Base-by-base conservation (phyloP, 2,329 filamentous ascomycete genomes). In the Botrytis deweyae region DNA sequence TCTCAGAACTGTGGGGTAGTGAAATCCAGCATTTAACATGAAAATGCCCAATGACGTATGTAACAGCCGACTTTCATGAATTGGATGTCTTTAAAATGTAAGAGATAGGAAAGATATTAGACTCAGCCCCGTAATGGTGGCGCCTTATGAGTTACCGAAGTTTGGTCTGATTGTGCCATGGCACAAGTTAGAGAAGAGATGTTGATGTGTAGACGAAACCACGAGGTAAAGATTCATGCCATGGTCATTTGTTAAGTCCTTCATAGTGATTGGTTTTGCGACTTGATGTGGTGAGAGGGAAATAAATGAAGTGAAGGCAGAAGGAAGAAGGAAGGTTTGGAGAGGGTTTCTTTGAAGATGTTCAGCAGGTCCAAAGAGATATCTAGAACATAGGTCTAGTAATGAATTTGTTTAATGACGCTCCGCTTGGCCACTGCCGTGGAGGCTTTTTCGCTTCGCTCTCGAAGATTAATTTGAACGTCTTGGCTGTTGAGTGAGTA, bases 1-100 rank as follows among this genome's bases (percentile, higher is more conserved):
- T 58, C 6, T 68, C 38, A 68, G 25, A 55, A 40, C 25, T 42
- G 66, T 58, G n/a, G n/a, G 36, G 18, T 8, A 69, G 49, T 6
- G 25, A 62, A 70, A 46, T 63, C 68, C 44, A 70, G 40, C 7
- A 62, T 62, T 46, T 44, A n/a, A n/a, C 7, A 61, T 62, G 55
- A 70, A n/a, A 61, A 70, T 12, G 67, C n/a, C 36, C 22, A 70
- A 70, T 70, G 55, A 70, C 67, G 55, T 62, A 70, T 44, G 38
- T 12, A 61, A 25, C 42, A 67, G 14, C 38, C 52, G 44, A 61
- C 22, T 70, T 70, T 46, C 36, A 69, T 42, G 18, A 42, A 69
- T 69, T 58, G 25, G 16, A 42, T 33, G 52, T 58, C 52, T 69
- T 33, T 49, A 69, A 22, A 58, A 58, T 29, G n/a, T 4, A 58